These are phyloP conservation scores for Crataegus laevigata DNA, from an alignment of 306 rosid species.

Conservation along the genomic window DNA sequence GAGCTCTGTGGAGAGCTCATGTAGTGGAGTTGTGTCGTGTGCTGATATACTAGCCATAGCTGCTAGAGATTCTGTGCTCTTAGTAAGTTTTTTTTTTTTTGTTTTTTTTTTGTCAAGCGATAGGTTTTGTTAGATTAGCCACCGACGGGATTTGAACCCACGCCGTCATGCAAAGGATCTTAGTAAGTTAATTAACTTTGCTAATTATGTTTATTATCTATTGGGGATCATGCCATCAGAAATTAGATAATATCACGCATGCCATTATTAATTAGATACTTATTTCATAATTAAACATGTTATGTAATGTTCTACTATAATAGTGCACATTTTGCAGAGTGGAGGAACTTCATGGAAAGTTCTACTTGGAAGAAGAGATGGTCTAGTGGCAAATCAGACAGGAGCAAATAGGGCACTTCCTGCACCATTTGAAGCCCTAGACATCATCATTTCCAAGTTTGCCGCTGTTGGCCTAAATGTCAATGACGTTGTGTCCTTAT, in stretches of 20 bases:
- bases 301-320: neutral
- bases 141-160: rapidly evolving
- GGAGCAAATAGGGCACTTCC: slow-evolving; percentile 48
- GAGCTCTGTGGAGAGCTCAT: slow-evolving; percentile 63
- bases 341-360: slow-evolving; percentile 78
- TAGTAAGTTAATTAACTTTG: slow-evolving; percentile 33
- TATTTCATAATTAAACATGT: neutral
- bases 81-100: slow-evolving; percentile 31
- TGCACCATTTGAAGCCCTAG: slow-evolving; percentile 44
- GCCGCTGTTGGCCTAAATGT: slow-evolving; percentile 40
- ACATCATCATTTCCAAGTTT: slow-evolving; percentile 42
- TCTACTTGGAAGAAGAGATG: slow-evolving; percentile 72
- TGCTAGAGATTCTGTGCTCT: slow-evolving; percentile 72
- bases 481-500: slow-evolving; percentile 59
- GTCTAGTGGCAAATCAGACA: slow-evolving; percentile 42
- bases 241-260: neutral
- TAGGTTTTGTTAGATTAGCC: too few species aligned
- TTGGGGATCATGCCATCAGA: neutral
- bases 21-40: slow-evolving; percentile 76
- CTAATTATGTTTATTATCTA: too few species aligned
- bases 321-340: slow-evolving; percentile 38
- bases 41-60: slow-evolving; percentile 78
- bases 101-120: too few species aligned
- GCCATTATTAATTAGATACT: neutral
- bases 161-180: neutral